Conservation (phyloP, 1,284 basidiomycete species). For the Leccinum subfulvum region DNA sequence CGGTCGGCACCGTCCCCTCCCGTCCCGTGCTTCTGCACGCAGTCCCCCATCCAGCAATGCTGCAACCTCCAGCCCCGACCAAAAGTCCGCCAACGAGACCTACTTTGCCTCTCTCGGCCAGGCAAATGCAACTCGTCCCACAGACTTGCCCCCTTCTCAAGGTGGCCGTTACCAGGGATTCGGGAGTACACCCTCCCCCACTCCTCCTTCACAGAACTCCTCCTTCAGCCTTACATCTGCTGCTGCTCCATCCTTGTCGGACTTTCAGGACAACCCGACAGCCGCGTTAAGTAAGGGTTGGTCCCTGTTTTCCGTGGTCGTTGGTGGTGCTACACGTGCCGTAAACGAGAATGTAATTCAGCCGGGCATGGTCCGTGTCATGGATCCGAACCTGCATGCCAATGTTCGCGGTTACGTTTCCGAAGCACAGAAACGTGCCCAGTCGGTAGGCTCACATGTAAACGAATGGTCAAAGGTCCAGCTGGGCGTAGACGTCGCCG, state of each 20-base stretch:
- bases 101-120: constrained; percentile 76
- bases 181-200: constrained; percentile 66
- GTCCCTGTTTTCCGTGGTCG: constrained; percentile 76
- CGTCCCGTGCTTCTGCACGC: constrained; percentile 65
- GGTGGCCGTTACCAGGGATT: constrained; percentile 86
- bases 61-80: constrained; percentile 42
- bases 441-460: constrained; percentile 54
- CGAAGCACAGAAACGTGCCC: constrained; percentile 65
- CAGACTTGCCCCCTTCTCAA: constrained; percentile 77
- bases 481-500: constrained; percentile 78
- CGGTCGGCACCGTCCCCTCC: constrained; percentile 39
- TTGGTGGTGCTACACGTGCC: constrained; percentile 69
- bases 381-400: constrained; percentile 74
- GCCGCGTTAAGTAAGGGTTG: constrained; percentile 82
- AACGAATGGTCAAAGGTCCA: constrained; percentile 73
- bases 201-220: constrained; percentile 34
- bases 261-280: constrained; percentile 78
- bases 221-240: constrained; percentile 64
- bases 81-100: constrained; percentile 72
- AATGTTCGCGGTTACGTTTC: constrained; percentile 68
- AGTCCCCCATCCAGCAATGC: constrained; percentile 33
- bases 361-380: constrained; percentile 74
- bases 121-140: constrained; percentile 67
- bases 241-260: constrained; percentile 65
- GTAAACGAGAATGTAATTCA: constrained; percentile 80